Conservation (phyloP, 2,329 filamentous ascomycete species). For the Aspergillus flavus region DNA sequence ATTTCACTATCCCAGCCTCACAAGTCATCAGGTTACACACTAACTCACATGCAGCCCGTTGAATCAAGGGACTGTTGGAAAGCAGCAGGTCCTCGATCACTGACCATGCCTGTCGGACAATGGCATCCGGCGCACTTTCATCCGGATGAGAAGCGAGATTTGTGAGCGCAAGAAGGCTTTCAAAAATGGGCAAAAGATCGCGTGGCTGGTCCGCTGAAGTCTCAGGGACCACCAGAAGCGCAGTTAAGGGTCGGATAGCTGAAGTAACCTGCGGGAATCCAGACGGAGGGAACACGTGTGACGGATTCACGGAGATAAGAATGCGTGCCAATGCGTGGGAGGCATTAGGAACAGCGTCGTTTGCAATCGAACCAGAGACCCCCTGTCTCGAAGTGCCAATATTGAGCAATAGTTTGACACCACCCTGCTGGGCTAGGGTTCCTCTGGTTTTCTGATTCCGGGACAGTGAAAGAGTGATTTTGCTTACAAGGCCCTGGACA, state of each 20-base stretch:
- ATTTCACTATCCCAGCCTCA: conserved; percentile 48
- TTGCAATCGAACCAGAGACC: conserved; percentile 41
- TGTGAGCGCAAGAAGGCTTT: conserved; percentile 86
- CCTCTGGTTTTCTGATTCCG: conserved; percentile 74
- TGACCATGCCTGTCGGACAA: conserved; percentile 73
- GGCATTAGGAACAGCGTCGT: conserved; percentile 57
- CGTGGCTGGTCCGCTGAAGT: conserved; percentile 57
- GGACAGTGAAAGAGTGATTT: conserved; percentile 77
- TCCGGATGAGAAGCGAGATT: conserved; percentile 75
- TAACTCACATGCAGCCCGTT: conserved; percentile 82
- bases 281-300: conserved; percentile 80
- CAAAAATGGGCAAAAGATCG: conserved; percentile 86
- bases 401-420: conserved; percentile 79
- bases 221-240: conserved; percentile 70
- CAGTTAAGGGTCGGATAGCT: conserved; percentile 79
- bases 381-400: conserved; percentile 53
- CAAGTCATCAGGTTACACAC: conserved; percentile 76
- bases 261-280: conserved; percentile 71
- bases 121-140: conserved; percentile 61
- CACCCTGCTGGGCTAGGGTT: conserved; percentile 88
- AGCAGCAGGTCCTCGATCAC: conserved; percentile 83
- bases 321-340: conserved; percentile 83
- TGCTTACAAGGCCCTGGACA: conserved; percentile 68
- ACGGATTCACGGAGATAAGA: conserved; percentile 81
- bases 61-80: conserved; percentile 72